phyloP scores from a whole-genome alignment of 768 basidiomycete genomes.

The Boletus subcaerulescens region DNA sequence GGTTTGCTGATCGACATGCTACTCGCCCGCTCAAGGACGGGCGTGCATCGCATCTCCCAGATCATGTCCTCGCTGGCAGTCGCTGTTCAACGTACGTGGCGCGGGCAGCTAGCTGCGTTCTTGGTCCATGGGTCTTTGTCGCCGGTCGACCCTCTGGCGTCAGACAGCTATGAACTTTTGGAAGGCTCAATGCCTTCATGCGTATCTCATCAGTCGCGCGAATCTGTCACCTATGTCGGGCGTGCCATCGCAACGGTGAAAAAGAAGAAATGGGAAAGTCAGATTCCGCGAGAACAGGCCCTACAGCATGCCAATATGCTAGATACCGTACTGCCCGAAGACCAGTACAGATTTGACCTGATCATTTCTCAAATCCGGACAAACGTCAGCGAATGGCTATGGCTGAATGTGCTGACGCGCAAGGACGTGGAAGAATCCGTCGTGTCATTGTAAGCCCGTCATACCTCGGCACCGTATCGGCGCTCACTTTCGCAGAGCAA shows the following conservation, averaged over 20 bases:
- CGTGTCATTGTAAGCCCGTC: conserved; percentile 67
- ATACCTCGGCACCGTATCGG: neutral
- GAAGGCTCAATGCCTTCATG: conserved; percentile 73
- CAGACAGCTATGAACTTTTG: conserved; percentile 54
- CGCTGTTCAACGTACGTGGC: conserved; percentile 80
- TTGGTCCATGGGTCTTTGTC: conserved; percentile 74
- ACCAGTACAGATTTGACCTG: conserved; percentile 72
- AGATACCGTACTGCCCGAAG: conserved; percentile 67
- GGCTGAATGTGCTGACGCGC: conserved; percentile 83
- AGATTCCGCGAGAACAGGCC: conserved; percentile 67
- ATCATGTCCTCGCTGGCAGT: conserved; percentile 70
- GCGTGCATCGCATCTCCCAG: conserved; percentile 69
- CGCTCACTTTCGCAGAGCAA: conserved; percentile 51
- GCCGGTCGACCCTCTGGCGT: conserved; percentile 60
- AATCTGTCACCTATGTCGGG: conserved; percentile 85
- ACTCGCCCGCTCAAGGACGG: conserved; percentile 67
- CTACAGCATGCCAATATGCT: conserved; percentile 63
- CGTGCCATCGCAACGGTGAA: conserved; percentile 84
- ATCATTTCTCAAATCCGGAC: conserved; percentile 73
- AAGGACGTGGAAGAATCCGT: conserved; percentile 83
- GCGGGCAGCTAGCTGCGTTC: conserved; percentile 78
- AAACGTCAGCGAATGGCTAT: conserved; percentile 90
- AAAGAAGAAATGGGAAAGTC: conserved; percentile 72
- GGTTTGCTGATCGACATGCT: conserved; percentile 82
- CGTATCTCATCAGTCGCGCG: conserved; percentile 65